Base-by-base conservation (phyloP, 2,329 filamentous ascomycete species). In the Chalara sp. region DNA sequence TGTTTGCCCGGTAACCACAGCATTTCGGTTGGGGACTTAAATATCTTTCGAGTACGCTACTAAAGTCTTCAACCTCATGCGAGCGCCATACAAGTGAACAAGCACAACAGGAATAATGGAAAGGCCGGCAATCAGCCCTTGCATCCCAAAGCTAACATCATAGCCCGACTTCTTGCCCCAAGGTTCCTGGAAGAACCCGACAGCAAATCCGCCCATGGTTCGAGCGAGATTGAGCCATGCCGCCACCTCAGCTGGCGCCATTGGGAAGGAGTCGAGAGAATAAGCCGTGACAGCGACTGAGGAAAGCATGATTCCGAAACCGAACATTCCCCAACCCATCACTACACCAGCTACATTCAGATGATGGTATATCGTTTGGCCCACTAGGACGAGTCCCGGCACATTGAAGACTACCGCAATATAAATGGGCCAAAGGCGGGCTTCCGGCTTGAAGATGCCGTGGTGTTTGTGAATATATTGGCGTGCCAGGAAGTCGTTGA, bases 401-500 rank as follows among this genome's bases (percentile, higher is more conserved):
- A 54, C 47, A 35, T 55, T 61, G 49, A 61, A 53, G 28, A 53
- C 43, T 1, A 53, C 47, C 12, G 54, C 54, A 41, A 54, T 45
- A 31, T 50, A 45, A 32, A 31, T 32, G 44, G 13, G 39, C 44
- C 44, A 51, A 12, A 51, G 49, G 40, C 50, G 46, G 35, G 40
- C 43, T 39, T 54, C 52, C 13, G 52, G 49, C n/a, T 52, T 43
- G 37, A 39, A 53, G 7, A 40, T 28, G 8, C 51, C 51, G 28
- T 50, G 50, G 47, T 61, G 53, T 5, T 32, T 51, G 21, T 49
- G 53, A 32, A 57, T 51, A 33, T 62, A 65, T 32, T 52, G 44
- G n/a, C 58, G 59, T 4, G 58, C 56, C n/a, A 63, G 51, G 46
- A 51, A 60, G 47, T 65, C 62, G 44, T 65, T 63, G 47, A 64